A percentile compares a stretch with the other conserved stretches of the same genome.
These are phyloP conservation scores for Yarrowia hollandica DNA, from an alignment of 805 yeast genomes.

Conservation along the genomic window DNA sequence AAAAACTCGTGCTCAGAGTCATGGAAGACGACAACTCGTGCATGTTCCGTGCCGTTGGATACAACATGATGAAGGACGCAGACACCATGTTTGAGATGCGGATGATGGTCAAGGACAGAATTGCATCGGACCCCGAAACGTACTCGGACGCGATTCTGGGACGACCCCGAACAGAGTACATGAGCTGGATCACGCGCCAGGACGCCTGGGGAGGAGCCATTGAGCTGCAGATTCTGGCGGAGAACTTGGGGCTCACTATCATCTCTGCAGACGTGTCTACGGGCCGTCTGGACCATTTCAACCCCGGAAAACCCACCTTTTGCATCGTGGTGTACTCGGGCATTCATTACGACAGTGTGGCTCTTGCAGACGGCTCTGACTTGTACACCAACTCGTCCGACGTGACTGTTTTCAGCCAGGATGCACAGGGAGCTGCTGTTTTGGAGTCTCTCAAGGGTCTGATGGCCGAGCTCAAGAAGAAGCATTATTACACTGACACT, in stretches of 20 bases:
- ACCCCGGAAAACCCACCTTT: constrained; percentile 47
- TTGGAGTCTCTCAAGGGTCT: constrained; percentile 46
- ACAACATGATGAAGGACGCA: constrained; percentile 49
- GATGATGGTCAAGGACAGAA: constrained; percentile 50
- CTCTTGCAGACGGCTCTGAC: constrained; percentile 41
- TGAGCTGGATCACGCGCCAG: constrained; percentile 58
- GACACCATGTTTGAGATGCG: constrained; percentile 54
- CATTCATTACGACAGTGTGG: constrained; percentile 69
- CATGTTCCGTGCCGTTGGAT: constrained; percentile 64
- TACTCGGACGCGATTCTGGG: constrained; percentile 64
- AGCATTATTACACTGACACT: constrained; percentile 67
- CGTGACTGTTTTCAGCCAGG: constrained; percentile 47
- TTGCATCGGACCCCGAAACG: constrained; percentile 46
- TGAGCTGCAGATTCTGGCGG: constrained; percentile 63
- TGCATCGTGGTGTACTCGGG: constrained; percentile 66
- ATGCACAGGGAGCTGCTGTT: constrained; percentile 42
- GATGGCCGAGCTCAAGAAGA: constrained; percentile 48
- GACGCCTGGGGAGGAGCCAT: constrained; percentile 85
- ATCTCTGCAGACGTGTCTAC: constrained; percentile 66
- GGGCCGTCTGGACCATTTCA: constrained; percentile 56
- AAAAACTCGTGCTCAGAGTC: constrained; percentile 45
- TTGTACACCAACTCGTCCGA: constrained; percentile 38
- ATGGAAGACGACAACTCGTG: constrained; percentile 81
- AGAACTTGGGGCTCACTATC: constrained; percentile 53
- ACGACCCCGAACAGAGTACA: constrained; percentile 49